phyloP scores from a whole-genome alignment of 345 rosid genomes.

The Boechera retrofracta region DNA sequence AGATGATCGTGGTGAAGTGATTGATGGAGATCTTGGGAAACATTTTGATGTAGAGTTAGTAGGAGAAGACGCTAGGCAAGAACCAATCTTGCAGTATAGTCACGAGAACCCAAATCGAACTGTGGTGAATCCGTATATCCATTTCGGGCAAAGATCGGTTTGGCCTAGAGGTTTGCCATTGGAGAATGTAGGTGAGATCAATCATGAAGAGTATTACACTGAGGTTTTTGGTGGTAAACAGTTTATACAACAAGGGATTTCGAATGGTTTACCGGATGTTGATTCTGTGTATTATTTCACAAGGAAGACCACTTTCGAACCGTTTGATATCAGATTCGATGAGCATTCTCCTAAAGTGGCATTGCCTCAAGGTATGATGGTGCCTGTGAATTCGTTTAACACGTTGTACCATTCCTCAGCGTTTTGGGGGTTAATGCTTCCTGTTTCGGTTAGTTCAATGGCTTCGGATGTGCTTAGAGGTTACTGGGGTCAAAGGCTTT shows the following conservation, averaged over 20 bases:
- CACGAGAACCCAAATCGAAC: conserved; percentile 84
- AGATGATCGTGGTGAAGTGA: conserved; percentile 89
- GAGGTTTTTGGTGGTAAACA: conserved; percentile 94
- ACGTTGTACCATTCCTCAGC: conserved; percentile 90
- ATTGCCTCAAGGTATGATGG: conserved; percentile 92
- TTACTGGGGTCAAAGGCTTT: conserved; percentile 91
- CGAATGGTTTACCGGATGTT: conserved; percentile 94
- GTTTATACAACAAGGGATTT: conserved; percentile 92
- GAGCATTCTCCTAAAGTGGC: conserved; percentile 91
- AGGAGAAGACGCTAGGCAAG: conserved; percentile 91
- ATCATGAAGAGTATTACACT: conserved; percentile 84
- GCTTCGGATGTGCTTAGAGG: conserved; percentile 97
- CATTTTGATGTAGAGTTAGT: conserved; percentile 90
- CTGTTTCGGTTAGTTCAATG: conserved; percentile 93
- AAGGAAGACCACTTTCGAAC: conserved; percentile 73
- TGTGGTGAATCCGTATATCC: conserved; percentile 86
- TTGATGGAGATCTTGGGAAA: conserved; percentile 79
- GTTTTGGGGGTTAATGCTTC: conserved; percentile 97
- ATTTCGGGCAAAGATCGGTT: conserved; percentile 94
- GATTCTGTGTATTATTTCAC: conserved; percentile 95
- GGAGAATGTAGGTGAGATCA: conserved; percentile 86
- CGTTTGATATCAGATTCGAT: conserved; percentile 88
- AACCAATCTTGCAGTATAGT: conserved; percentile 77
- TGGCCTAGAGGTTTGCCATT: conserved; percentile 99
- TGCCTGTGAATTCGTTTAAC: conserved; percentile 88